Evolutionary conservation across 1,284 basidiomycete genomes (phyloP), one percentile per base, ranked within the genome.

Genomic region (Phylloboletellus chloephorus): DNA sequence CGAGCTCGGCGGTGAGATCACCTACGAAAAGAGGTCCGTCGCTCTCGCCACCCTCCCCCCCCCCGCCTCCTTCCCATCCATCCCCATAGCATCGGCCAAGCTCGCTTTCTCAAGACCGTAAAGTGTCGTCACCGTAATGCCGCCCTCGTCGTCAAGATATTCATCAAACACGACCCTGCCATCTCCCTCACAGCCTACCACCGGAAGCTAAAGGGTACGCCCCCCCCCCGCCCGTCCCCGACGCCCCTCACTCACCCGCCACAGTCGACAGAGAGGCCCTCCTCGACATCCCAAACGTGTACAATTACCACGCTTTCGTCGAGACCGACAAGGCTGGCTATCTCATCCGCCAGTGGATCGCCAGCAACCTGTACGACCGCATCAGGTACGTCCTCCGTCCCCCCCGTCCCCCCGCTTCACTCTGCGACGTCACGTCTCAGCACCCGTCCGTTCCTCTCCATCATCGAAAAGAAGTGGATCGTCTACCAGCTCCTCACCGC

Each of bases 241-340:
- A 1, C 0, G 1, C 20, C 4, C 29, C 32, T 3, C 29, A 50
- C 24, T 56, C 44, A n/a, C 33, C 4, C 12, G 1, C 38, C 31
- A 16, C 53, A 83, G 89, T 78, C 43, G 91, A 97, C 56, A 75
- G 90, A 47, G 93, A 97, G 49, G 76, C 83, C 0, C 70, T 99
- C 6, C 67, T 74, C 5, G 89, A 93, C 57, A 80, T 98, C 24
- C 75, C 85, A 2, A 96, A 96, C 62, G 78, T 95, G 7, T 88
- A 95, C 59, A 84, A 82, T 30, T 96, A 95, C 57, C 90, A 95
- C 52, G 74, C 82, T 0, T 92, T 95, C 46, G 78, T 92, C 11
- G 96, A 98, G 67, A 97, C 94, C 0, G 95, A 98, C 49, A 91
- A 88, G 60, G 95, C 94, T 7, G 96, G 91, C 0, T 98, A 97